A percentile compares a stretch with the other conserved stretches of the same genome.
Evolutionary conservation across 1,284 basidiomycete genomes (phyloP).

Genomic region (Cystobasidium slooffiae): DNA sequence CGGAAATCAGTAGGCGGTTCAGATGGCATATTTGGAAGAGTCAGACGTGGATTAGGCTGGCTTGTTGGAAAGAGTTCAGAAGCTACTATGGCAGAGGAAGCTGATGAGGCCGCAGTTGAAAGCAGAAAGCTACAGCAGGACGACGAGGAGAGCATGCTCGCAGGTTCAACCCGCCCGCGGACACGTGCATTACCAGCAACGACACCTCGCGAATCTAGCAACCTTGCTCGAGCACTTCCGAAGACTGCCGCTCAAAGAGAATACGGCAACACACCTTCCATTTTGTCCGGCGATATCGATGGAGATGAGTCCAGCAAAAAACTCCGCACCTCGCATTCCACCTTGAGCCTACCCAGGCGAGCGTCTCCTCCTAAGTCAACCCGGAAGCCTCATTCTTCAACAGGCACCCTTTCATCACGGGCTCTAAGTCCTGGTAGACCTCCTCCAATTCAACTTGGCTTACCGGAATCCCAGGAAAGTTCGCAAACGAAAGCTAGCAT

Average conservation of each 20-base stretch:
- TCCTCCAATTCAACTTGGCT: background rate
- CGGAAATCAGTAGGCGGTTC: conserved; percentile 11
- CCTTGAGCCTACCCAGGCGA: conserved; percentile 24
- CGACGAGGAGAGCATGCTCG: conserved; percentile 22
- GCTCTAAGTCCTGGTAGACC: conserved; percentile 10
- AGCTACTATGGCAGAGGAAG: background rate
- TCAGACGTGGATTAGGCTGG: conserved; percentile 20
- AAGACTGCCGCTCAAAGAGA: background rate
- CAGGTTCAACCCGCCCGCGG: background rate
- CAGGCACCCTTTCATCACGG: background rate
- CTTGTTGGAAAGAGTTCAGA: background rate
- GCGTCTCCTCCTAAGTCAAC: background rate
- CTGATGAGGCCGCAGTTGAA: background rate
- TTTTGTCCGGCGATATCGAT: conserved; percentile 14
- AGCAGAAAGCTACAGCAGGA: background rate
- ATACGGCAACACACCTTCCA: conserved; percentile 1
- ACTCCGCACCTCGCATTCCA: conserved; percentile 35
- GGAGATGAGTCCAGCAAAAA: conserved; percentile 15
- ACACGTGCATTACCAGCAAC: background rate
- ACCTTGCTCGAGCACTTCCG: background rate
- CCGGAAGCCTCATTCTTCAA: conserved; percentile 9
- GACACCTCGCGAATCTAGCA: conserved; percentile 4
- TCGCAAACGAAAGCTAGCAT: conserved; percentile 12
- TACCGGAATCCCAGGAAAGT: background rate
- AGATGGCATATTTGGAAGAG: conserved; percentile 18